Percentiles rank a stretch among this genome's conserved stretches.
Conservation (phyloP, 805 yeast genomes). For the Kazachstania martiniae region DNA sequence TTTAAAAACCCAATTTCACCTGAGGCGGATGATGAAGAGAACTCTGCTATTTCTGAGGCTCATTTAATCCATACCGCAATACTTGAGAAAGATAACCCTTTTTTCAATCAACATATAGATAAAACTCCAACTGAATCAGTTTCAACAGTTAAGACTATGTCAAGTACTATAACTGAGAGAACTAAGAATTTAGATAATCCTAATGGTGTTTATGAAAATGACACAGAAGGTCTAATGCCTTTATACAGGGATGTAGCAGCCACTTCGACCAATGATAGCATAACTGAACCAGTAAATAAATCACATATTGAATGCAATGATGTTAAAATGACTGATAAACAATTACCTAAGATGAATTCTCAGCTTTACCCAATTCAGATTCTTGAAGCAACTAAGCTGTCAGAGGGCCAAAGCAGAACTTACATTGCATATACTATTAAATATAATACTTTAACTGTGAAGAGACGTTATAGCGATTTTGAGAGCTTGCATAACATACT, state of each 20-base stretch:
- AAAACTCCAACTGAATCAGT: background rate
- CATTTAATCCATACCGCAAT: slow-evolving; percentile 19
- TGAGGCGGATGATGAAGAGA: slow-evolving; percentile 1
- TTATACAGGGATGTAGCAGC: background rate
- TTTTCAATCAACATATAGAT: slow-evolving; percentile 8
- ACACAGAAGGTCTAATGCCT: slow-evolving; percentile 1
- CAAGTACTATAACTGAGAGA: too few relatives aligned
- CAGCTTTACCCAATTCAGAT: slow-evolving; percentile 11
- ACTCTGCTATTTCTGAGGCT: slow-evolving; percentile 1
- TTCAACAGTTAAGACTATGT: background rate
- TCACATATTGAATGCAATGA: too few relatives aligned
- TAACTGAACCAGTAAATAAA: background rate
- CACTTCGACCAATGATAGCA: background rate
- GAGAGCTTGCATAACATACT: slow-evolving; percentile 67
- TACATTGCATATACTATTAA: slow-evolving; percentile 67
- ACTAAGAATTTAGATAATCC: slow-evolving; percentile 9
- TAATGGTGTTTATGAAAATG: slow-evolving; percentile 6
- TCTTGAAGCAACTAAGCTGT: slow-evolving; percentile 22
- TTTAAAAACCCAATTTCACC: too few relatives aligned
- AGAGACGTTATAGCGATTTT: slow-evolving; percentile 85
- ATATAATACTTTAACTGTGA: slow-evolving; percentile 41
- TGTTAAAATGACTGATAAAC: background rate
- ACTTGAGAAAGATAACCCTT: slow-evolving; percentile 23
- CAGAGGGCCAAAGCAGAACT: slow-evolving; percentile 26
- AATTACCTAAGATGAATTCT: background rate